These are phyloP conservation scores for Tulasnella sp. DNA, from an alignment of 768 basidiomycete genomes.

Conservation along the genomic window DNA sequence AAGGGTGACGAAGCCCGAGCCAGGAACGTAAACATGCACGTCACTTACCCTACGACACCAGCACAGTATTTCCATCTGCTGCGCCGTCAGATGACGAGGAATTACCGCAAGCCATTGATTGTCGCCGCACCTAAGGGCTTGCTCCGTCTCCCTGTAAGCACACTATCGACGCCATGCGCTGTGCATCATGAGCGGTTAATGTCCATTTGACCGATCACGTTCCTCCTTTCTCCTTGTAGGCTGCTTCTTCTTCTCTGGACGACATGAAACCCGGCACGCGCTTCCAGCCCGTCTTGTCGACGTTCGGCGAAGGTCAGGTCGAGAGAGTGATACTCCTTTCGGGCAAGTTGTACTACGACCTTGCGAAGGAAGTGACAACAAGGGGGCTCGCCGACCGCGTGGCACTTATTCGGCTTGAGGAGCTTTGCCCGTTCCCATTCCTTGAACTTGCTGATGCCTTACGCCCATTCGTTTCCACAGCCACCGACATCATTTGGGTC, in stretches of 20 bases:
- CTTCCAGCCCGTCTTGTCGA: slow-evolving; percentile 12
- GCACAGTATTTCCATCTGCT: slow-evolving; percentile 91
- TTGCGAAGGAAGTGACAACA: slow-evolving; percentile 58
- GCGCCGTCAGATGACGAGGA: slow-evolving; percentile 74
- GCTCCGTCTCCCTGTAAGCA: slow-evolving; percentile 61
- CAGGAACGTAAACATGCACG: slow-evolving; percentile 72
- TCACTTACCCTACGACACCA: slow-evolving; percentile 79
- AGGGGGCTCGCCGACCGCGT: slow-evolving; percentile 42
- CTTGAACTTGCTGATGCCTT: slow-evolving; percentile 42
- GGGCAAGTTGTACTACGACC: slow-evolving; percentile 86
- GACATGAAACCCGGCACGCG: slow-evolving; percentile 4
- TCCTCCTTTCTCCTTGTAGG: neutral
- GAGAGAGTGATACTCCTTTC: slow-evolving; percentile 65
- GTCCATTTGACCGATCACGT: neutral
- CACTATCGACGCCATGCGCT: neutral
- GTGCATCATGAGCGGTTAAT: neutral
- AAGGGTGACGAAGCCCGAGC: slow-evolving; percentile 24
- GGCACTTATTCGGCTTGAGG: slow-evolving; percentile 72
- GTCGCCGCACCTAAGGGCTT: slow-evolving; percentile 81
- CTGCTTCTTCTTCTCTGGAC: slow-evolving; percentile 6
- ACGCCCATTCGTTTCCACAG: slow-evolving; percentile 34
- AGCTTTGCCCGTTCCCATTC: slow-evolving; percentile 85
- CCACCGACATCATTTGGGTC: slow-evolving; percentile 49
- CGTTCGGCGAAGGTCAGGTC: slow-evolving; percentile 30
- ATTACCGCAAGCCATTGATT: slow-evolving; percentile 79